Percentiles rank a stretch among this genome's conserved stretches.
phyloP scores from a whole-genome alignment of 441 rosid genomes.

The Iberis amara region DNA sequence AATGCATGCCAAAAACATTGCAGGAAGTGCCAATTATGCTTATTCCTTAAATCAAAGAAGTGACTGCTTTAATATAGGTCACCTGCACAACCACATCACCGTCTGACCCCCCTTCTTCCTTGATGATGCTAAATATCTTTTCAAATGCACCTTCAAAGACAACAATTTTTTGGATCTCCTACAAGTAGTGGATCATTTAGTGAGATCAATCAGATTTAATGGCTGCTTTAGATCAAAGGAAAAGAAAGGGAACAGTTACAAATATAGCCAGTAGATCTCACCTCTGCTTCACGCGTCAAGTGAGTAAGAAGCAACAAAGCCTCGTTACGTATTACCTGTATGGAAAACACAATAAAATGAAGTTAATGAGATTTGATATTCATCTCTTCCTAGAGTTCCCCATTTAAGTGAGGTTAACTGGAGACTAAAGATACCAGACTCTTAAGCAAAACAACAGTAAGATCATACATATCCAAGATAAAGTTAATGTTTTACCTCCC shows the following conservation, averaged over 20 bases:
- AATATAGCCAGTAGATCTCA: constrained; percentile 29
- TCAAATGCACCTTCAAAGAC: constrained; percentile 98
- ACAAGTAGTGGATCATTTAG: constrained; percentile 25
- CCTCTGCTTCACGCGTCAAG: constrained; percentile 99
- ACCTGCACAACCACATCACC: constrained; percentile 99
- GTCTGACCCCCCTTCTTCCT: constrained; percentile 95
- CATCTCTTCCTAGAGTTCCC: constrained; percentile 15
- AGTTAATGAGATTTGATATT: background rate
- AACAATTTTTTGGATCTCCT: constrained; percentile 98
- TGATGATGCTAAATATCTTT: constrained; percentile 83
- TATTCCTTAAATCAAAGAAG: constrained; percentile 5
- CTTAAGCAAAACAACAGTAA: constrained; percentile 10
- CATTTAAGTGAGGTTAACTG: constrained; percentile 7
- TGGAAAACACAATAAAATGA: constrained; percentile 22
- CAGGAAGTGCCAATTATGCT: constrained; percentile 11
- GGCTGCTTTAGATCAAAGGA: constrained; percentile 13
- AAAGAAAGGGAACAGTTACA: constrained; percentile 6
- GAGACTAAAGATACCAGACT: constrained; percentile 2
- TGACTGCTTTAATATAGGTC: constrained; percentile 15
- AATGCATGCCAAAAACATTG: background rate
- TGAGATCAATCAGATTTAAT: constrained; percentile 7
- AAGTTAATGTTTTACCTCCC: constrained; percentile 54
- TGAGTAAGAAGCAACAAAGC: constrained; percentile 89
- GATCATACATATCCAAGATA: constrained; percentile 5
- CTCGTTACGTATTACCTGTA: constrained; percentile 88